phyloP scores from a whole-genome alignment of 1,284 basidiomycete genomes.

The Pulveroboletus sp. region DNA sequence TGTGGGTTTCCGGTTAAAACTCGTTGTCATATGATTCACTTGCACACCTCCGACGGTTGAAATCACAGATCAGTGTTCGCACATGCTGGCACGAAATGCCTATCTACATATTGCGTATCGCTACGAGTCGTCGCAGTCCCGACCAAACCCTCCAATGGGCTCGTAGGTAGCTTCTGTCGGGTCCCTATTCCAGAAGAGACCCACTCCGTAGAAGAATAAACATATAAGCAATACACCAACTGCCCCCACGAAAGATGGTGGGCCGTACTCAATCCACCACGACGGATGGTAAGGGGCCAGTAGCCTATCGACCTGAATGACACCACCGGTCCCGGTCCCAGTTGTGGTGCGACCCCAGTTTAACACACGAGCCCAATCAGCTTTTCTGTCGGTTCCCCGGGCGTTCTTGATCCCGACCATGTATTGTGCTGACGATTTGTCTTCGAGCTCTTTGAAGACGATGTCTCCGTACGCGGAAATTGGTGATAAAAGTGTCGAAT shows the following conservation, averaged over 20 bases:
- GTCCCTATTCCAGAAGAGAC: conserved; percentile 66
- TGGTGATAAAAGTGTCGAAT: conserved; percentile 70
- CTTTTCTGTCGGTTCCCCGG: conserved; percentile 67
- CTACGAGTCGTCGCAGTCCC: conserved; percentile 53
- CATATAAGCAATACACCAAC: conserved; percentile 60
- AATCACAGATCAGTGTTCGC: conserved; percentile 2
- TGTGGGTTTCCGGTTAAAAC: not conserved
- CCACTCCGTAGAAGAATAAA: conserved; percentile 71
- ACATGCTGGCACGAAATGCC: conserved; percentile 9
- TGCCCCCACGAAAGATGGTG: conserved; percentile 57
- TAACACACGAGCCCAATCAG: conserved; percentile 78
- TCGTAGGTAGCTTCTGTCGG: conserved; percentile 83
- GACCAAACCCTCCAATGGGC: conserved; percentile 75
- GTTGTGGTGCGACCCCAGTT: conserved; percentile 83
- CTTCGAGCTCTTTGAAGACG: conserved; percentile 67
- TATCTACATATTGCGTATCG: conserved; percentile 16
- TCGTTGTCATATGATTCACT: conserved; percentile 24
- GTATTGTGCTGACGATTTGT: conserved; percentile 46
- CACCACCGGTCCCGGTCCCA: conserved; percentile 73
- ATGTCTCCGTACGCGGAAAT: conserved; percentile 76
- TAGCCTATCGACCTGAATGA: conserved; percentile 84
- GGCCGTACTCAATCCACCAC: conserved; percentile 75
- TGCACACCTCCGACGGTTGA: not conserved
- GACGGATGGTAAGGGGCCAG: conserved; percentile 84
- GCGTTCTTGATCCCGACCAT: conserved; percentile 92